A percentile compares a stretch with the other conserved stretches of the same genome.
These are phyloP conservation scores for Eutrema heterophyllum DNA, from an alignment of 345 rosid species.

Conservation along the genomic window DNA sequence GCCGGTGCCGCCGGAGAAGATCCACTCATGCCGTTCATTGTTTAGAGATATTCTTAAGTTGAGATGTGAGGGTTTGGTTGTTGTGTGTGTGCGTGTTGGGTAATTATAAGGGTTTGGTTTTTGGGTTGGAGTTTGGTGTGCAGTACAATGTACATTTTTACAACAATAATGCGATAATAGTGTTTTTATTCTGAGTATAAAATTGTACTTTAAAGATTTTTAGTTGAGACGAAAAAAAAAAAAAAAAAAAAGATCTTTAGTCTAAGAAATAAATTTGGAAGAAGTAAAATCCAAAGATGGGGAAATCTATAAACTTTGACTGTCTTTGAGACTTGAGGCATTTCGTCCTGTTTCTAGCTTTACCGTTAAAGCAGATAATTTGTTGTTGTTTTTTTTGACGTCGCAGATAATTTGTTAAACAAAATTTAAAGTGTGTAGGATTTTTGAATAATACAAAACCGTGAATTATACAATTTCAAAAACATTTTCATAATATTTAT, in stretches of 20 bases:
- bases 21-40: constrained; percentile 26
- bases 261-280: background rate
- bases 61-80: background rate
- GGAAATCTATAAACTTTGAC: background rate
- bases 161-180: constrained; percentile 13
- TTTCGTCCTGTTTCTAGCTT: constrained; percentile 16
- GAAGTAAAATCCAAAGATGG: background rate
- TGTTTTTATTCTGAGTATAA: background rate
- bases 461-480: background rate
- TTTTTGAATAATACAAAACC: background rate
- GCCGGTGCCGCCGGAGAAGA: constrained; percentile 11
- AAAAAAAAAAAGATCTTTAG: background rate
- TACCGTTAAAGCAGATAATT: background rate
- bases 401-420: background rate
- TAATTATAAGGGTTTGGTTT: constrained; percentile 12
- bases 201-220: constrained; percentile 11
- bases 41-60: constrained; percentile 1
- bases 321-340: background rate
- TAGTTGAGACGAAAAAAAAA: background rate
- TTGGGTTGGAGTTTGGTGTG: constrained; percentile 27
- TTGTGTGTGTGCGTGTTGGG: background rate
- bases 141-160: constrained; percentile 28
- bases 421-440: background rate
- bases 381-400: too few species aligned
- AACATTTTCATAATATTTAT: background rate